phyloP scores from a whole-genome alignment of 768 basidiomycete species.

The Pleurotus djamor region DNA sequence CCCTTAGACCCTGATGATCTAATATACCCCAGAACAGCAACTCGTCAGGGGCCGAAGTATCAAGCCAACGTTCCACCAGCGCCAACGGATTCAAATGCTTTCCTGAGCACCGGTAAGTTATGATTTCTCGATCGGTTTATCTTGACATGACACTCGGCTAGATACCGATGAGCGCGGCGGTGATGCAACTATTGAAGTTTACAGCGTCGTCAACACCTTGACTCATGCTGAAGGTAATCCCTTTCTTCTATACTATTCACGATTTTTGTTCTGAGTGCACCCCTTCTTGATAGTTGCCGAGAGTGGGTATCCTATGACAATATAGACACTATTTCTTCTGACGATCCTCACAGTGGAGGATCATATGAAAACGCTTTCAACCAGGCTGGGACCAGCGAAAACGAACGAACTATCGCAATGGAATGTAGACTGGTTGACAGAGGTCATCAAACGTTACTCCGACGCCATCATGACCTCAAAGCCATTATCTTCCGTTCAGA shows the following conservation, averaged over 20 bases:
- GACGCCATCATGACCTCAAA: constrained; percentile 59
- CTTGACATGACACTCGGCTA: constrained; percentile 12
- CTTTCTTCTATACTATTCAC: constrained; percentile 12
- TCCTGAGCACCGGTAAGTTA: constrained; percentile 33
- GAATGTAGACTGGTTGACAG: constrained; percentile 82
- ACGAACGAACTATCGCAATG: constrained; percentile 27
- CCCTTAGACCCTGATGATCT: constrained; percentile 88
- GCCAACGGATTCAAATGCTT: constrained; percentile 31
- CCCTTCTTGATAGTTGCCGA: constrained; percentile 43
- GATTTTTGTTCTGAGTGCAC: constrained; percentile 20
- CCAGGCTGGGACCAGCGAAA: constrained; percentile 31
- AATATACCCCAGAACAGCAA: constrained; percentile 92
- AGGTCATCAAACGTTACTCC: constrained; percentile 70
- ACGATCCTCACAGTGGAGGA: constrained; percentile 34
- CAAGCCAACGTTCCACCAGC: constrained; percentile 62
- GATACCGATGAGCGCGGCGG: constrained; percentile 67
- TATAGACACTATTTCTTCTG: not conserved
- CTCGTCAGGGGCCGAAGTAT: constrained; percentile 86
- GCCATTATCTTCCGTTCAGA: constrained; percentile 60
- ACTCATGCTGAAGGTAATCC: constrained; percentile 65
- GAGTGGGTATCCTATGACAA: constrained; percentile 36
- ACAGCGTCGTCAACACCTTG: constrained; percentile 64
- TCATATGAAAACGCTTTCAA: constrained; percentile 55
- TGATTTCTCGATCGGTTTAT: not conserved
- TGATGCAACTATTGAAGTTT: constrained; percentile 71